A percentile compares a stretch with the other conserved stretches of the same genome.
Evolutionary conservation across 31 red algal species (phyloP).

Genomic region (Porphyra umbilicalis): DNA sequence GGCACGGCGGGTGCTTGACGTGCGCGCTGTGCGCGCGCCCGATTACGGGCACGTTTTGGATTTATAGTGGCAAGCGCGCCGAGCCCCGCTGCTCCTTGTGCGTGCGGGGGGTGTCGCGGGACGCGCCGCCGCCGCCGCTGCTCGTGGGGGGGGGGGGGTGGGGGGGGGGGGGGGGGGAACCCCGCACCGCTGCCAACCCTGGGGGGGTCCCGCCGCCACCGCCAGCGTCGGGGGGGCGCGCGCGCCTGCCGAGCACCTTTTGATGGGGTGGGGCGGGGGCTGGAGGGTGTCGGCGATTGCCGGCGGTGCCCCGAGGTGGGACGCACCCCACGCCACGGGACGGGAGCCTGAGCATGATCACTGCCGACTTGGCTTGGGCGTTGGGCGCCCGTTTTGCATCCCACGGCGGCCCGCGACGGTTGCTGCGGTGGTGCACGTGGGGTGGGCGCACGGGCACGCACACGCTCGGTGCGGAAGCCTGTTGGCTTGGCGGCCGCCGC

Average conservation of each 20-base stretch:
- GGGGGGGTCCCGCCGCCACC: background rate
- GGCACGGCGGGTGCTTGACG: conserved; percentile 76
- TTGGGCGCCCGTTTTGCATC: too few species aligned
- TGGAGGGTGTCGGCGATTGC: too few species aligned
- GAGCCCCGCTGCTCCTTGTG: conserved; percentile 75
- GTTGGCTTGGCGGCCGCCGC: too few species aligned
- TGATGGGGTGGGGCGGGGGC: background rate
- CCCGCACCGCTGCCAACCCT: too few species aligned
- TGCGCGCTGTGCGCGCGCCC: conserved; percentile 75
- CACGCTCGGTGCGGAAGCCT: too few species aligned
- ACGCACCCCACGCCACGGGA: too few species aligned
- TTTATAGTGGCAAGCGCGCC: conserved; percentile 69
- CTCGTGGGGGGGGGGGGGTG: background rate
- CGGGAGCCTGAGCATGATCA: too few species aligned
- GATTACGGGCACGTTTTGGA: conserved; percentile 67
- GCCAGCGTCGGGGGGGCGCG: background rate
- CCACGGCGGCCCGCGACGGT: too few species aligned
- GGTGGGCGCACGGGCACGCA: too few species aligned
- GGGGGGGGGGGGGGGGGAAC: too few species aligned
- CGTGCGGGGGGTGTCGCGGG: conserved; percentile 23
- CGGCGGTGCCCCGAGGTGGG: background rate
- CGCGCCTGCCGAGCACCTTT: background rate
- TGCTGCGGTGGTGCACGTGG: too few species aligned
- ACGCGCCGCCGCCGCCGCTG: background rate
- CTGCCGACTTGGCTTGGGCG: too few species aligned